phyloP scores from a whole-genome alignment of 345 rosid species.

The Gossypium anomalum region DNA sequence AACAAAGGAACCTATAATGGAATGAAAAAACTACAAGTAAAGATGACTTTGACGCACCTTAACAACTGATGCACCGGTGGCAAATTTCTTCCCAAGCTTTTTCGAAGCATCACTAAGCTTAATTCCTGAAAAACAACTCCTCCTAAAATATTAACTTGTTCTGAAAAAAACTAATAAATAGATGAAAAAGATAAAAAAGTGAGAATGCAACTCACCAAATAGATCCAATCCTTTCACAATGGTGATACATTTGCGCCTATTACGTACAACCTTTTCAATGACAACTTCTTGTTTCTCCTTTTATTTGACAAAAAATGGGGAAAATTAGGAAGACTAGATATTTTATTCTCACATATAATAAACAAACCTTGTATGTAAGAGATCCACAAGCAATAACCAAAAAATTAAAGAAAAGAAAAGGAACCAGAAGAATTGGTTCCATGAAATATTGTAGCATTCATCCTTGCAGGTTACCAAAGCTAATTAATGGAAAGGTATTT shows the following conservation, averaged over 20 bases:
- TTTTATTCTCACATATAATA: background rate
- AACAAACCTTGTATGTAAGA: background rate
- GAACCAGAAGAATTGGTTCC: background rate
- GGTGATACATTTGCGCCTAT: slow-evolving; percentile 92
- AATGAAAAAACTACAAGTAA: slow-evolving; percentile 4
- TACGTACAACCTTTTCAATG: slow-evolving; percentile 83
- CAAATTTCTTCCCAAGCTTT: slow-evolving; percentile 94
- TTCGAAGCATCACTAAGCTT: slow-evolving; percentile 93
- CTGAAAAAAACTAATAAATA: background rate
- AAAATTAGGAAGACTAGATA: background rate
- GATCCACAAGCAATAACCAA: background rate
- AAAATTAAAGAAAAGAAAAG: background rate
- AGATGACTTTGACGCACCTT: slow-evolving; percentile 48
- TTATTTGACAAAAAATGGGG: background rate
- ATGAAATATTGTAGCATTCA: background rate
- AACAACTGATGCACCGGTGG: slow-evolving; percentile 96
- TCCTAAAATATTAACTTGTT: slow-evolving; percentile 10
- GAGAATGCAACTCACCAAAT: slow-evolving; percentile 60
- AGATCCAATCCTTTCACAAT: slow-evolving; percentile 87
- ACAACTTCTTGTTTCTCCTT: slow-evolving; percentile 90
- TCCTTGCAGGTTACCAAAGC: background rate
- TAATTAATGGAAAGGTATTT: background rate
- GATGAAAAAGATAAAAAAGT: background rate
- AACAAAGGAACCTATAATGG: slow-evolving; percentile 8
- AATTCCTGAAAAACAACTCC: slow-evolving; percentile 48